A percentile compares a stretch with the other conserved stretches of the same genome.
phyloP scores from a whole-genome alignment of 2,329 filamentous ascomycete species.

The Cadophora luteo-olivacea region DNA sequence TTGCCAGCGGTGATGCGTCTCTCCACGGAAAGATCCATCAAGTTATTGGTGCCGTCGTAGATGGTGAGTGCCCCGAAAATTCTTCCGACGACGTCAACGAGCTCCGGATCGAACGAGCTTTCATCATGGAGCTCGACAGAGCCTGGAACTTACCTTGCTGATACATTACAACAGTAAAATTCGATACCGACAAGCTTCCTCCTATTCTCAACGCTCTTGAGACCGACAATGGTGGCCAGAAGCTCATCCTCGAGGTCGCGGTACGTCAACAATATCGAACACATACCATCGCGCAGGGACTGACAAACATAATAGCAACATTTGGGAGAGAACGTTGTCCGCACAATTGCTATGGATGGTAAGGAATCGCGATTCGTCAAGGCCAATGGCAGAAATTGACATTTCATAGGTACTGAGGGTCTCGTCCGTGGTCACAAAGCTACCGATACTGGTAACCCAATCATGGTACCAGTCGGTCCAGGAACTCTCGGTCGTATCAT shows the following conservation, averaged over 20 bases:
- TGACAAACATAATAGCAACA: slow-evolving; percentile 78
- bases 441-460: slow-evolving; percentile 89
- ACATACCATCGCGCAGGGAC: slow-evolving; percentile 32
- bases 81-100: slow-evolving; percentile 37
- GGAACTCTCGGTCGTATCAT: slow-evolving; percentile 98
- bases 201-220: slow-evolving; percentile 96
- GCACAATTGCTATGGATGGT: slow-evolving; percentile 99
- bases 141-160: slow-evolving; percentile 38
- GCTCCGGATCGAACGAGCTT: slow-evolving; percentile 35
- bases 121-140: slow-evolving; percentile 29
- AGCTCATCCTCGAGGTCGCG: slow-evolving; percentile 94
- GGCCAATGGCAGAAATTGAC: slow-evolving; percentile 37
- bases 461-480: slow-evolving; percentile 94
- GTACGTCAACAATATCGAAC: slow-evolving; percentile 61
- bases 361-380: slow-evolving; percentile 49
- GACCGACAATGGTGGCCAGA: slow-evolving; percentile 89
- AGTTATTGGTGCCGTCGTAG: slow-evolving; percentile 99
- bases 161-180: slow-evolving; percentile 77
- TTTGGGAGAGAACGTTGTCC: slow-evolving; percentile 98
- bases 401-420: slow-evolving; percentile 88
- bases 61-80: slow-evolving; percentile 72
- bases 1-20: slow-evolving; percentile 62
- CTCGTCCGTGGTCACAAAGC: slow-evolving; percentile 90
- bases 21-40: slow-evolving; percentile 74
- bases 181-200: slow-evolving; percentile 91